Conservation (phyloP, 768 basidiomycete species). For the Rhodotorula diobovata region DNA sequence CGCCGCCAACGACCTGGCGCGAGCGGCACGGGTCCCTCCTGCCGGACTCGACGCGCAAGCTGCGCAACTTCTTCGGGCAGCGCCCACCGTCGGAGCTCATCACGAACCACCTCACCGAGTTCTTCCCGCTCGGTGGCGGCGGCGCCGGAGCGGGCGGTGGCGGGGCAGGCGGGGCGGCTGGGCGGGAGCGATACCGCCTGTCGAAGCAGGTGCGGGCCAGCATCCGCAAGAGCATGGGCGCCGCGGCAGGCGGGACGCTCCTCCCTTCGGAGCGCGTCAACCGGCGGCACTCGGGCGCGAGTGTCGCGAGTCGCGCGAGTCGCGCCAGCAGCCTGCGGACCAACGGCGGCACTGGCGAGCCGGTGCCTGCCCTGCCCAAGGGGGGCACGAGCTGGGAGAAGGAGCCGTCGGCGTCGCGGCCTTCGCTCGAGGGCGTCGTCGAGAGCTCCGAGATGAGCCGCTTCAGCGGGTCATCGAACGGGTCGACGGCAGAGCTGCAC, state of each 20-base stretch:
- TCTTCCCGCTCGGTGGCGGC: constrained; percentile 62
- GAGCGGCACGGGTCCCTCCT: neutral
- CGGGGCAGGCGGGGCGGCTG: constrained; percentile 48
- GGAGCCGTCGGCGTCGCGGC: neutral
- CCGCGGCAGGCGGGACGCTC: neutral
- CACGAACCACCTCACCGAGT: constrained; percentile 86
- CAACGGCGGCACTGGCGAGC: neutral
- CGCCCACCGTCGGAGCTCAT: constrained; percentile 96
- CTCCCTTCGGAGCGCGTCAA: neutral
- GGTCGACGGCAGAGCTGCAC: constrained; percentile 17
- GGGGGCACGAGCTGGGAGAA: constrained; percentile 42
- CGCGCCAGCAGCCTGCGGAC: constrained; percentile 38
- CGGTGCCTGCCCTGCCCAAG: constrained; percentile 32
- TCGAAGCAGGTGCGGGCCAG: constrained; percentile 83
- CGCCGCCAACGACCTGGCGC: neutral
- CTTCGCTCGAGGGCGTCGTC: neutral
- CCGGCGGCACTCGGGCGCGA: constrained; percentile 19
- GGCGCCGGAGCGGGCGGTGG: neutral
- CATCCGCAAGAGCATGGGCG: constrained; percentile 55
- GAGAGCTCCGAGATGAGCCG: constrained; percentile 25
- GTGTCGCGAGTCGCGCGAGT: constrained; percentile 25
- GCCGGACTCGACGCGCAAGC: constrained; percentile 49
- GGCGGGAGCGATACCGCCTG: constrained; percentile 56
- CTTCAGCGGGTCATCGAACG: constrained; percentile 41
- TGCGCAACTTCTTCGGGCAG: constrained; percentile 96